Percentiles rank a stretch among this genome's conserved stretches.
phyloP scores from a whole-genome alignment of 2,329 filamentous ascomycete genomes.

The Pestalotiopsis sp. region DNA sequence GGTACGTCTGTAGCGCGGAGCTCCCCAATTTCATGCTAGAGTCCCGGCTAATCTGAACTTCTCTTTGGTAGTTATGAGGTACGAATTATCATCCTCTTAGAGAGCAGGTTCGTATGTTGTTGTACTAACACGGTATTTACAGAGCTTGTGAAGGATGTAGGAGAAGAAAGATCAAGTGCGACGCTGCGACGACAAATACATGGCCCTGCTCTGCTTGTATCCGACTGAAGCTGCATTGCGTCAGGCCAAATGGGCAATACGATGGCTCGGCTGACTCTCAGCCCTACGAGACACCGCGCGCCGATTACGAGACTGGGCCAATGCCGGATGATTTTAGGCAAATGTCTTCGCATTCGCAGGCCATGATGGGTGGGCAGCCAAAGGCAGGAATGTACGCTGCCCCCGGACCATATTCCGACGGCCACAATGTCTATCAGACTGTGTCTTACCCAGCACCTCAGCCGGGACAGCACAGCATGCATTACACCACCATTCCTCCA shows the following conservation, averaged over 20 bases:
- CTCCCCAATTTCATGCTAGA: background rate
- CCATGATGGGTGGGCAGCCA: constrained; percentile 41
- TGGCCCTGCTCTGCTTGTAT: constrained; percentile 97
- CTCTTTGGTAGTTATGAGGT: constrained; percentile 11
- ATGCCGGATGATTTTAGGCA: constrained; percentile 53
- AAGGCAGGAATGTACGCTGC: constrained; percentile 51
- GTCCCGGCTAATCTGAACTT: background rate
- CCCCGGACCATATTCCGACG: constrained; percentile 50
- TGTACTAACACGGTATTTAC: constrained; percentile 67
- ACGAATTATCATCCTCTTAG: background rate
- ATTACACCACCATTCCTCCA: constrained; percentile 55
- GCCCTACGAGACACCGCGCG: constrained; percentile 51
- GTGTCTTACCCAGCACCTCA: constrained; percentile 49
- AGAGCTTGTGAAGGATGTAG: constrained; percentile 95
- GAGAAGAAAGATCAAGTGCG: constrained; percentile 96
- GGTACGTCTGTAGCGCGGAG: constrained; percentile 52
- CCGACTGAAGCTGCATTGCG: constrained; percentile 87
- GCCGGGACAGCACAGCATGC: constrained; percentile 47
- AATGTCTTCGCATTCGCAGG: constrained; percentile 52
- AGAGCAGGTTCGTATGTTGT: background rate
- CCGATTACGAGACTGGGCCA: constrained; percentile 42
- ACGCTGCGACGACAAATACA: constrained; percentile 93
- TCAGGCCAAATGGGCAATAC: constrained; percentile 81
- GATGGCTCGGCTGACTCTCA: constrained; percentile 56
- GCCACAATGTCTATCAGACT: constrained; percentile 45